Base-by-base conservation (phyloP, 1,139 yeast species). In the Trichomonascaceae sp. region DNA sequence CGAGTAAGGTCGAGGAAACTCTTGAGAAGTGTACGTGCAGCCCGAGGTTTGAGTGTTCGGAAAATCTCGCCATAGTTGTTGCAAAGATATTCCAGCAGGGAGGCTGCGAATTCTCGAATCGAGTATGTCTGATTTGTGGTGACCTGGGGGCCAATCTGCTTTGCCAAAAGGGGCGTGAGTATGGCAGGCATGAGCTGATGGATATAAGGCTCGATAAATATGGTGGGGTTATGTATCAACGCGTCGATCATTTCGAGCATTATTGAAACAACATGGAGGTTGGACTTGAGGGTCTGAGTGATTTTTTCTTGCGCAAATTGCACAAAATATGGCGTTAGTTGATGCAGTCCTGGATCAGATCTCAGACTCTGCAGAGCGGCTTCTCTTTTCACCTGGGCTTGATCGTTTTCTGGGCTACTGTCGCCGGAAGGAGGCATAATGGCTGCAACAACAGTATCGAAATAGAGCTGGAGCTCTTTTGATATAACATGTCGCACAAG, bases 141-240 rank as follows among this genome's bases (percentile, higher is more conserved):
- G 2, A 59, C 49, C 28, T 43, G 41, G 2, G 78, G 71, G 1
- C 97, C 97, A n/a, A 89, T 71, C 43, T 82, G 71, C 51, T 85
- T 87, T 2, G 97, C 96, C 39, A 92, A 67, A 34, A 92, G 65
- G 22, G 92, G 67, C 0, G 99, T 92, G 44, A 92, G 65, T 26
- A 89, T 77, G 43, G 96, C 82, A 16, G 99, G 98, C 84, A 89
- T 84, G 46, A 92, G 65, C 1, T 95, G 92, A 58, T 92, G 98
- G 34, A 92, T 87, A 50, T 89, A 92, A 9, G 98, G 98, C 46
- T 89, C 97, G 43, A 89, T 67, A 51, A 87, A 89, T 31, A 92
- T 76, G 16, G 94, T 78, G 37, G 76, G 76, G 57, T 92, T 92
- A 32, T 80, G 75, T 31, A 87, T 68, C 33, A 92, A 65, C 0